Conservation (phyloP, 129 eudicot genomes). For the Deinandra increscens region DNA sequence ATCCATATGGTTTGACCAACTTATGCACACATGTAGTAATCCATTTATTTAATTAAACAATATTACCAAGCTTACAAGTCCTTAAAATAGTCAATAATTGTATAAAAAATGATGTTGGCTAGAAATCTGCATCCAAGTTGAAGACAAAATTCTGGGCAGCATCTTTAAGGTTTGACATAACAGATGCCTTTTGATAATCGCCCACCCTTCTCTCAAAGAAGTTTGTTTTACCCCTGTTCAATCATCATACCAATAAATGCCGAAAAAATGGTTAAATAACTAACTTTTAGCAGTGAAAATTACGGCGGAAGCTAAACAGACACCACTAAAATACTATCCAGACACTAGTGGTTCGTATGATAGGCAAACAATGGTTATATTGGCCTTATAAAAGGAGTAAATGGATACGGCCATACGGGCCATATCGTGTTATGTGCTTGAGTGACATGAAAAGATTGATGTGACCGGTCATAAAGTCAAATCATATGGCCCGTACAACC, state of each 20-base stretch:
- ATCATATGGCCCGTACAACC: no score
- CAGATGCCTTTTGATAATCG: conserved; percentile 84
- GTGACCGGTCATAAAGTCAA: no score
- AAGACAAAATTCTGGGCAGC: conserved; percentile 53
- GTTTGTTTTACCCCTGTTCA: conserved; percentile 76
- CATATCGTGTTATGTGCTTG: no score
- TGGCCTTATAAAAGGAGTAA: no score
- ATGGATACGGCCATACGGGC: no score
- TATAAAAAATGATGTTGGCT: conserved; percentile 16
- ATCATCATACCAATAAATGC: conserved; percentile 18
- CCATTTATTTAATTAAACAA: neutral
- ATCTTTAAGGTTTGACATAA: conserved; percentile 65
- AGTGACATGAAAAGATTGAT: no score
- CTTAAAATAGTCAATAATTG: neutral
- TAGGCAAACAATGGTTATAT: no score
- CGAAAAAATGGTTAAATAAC: neutral
- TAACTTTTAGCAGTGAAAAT: neutral
- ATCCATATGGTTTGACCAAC: neutral
- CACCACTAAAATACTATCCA: no score
- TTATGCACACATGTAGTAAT: neutral
- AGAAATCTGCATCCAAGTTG: conserved; percentile 77
- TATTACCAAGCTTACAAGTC: neutral
- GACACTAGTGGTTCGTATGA: no score
- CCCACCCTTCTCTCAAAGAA: conserved; percentile 90
- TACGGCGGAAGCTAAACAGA: no score